Evolutionary conservation across 805 yeast species (phyloP), one percentile per base, ranked within the genome.

Genomic region (Kazachstania psychrophila): DNA sequence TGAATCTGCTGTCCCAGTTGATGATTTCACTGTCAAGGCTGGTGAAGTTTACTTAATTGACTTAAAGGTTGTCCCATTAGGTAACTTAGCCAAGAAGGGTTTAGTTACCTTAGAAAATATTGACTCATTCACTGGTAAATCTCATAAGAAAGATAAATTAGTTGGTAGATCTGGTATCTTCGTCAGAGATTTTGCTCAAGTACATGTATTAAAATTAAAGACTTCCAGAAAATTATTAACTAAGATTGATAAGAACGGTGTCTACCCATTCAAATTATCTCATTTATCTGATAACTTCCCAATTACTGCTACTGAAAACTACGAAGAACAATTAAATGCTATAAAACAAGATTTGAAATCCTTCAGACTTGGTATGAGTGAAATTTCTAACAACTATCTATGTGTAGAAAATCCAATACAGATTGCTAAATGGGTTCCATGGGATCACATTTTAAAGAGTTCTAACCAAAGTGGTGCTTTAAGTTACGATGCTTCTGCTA

Each of bases 21-120:
- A 84, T 53, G 85, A 85, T 31, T 83, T 86, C 48, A 63, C 64
- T 29, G 84, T 85, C 28, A 54, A 60, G 29, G 70, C 86, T 4
- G 96, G 95, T 39, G 96, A 89, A 65, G 94, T 79, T 12, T 92
- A 88, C 68, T 63, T 76, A 43, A 66, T 89, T 43, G 96, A 92
- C 61, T 72, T 92, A 48, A 75, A 73, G 50, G 75, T 89, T 80
- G 79, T 85, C 20, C 77, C 94, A 25, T 57, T 76, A 32, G 55
- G 66, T 6, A 74, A 71, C 23, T 59, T 68, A 39, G 56, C 58
- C 13, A 79, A 73, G 44, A 70, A 73, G 38, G 92, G 94, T 36
- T 62, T 83, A 35, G 65, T 83, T 19, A 78, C 88, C 23, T 65
- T 78, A 44, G 79, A 81, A 54, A 71, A 73, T 22, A 63, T 80